Evolutionary conservation across 768 basidiomycete species (phyloP).

Genomic region (Boletellus ananas): DNA sequence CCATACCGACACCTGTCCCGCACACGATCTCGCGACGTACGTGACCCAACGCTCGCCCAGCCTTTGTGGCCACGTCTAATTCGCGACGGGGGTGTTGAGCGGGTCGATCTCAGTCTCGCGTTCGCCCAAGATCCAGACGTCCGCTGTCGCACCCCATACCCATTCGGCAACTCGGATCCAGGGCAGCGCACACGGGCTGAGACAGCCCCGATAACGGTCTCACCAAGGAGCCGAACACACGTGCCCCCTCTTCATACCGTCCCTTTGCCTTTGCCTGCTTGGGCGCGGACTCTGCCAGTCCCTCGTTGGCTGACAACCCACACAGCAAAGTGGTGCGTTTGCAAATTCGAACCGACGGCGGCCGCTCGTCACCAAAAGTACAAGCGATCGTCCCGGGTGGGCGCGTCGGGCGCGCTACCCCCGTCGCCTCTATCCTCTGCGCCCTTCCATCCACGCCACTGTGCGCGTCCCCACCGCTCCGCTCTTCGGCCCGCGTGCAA

Average conservation of each 20-base stretch:
- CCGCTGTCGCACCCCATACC: constrained; percentile 7
- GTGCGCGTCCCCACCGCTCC: too few species aligned
- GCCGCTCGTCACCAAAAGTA: too few species aligned
- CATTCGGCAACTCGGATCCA: constrained; percentile 23
- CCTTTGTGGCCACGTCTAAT: constrained; percentile 15
- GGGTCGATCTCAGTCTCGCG: constrained; percentile 7
- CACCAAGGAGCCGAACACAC: constrained; percentile 14
- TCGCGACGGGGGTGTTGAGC: constrained; percentile 4
- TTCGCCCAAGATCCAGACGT: not conserved
- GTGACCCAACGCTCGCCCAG: constrained; percentile 6
- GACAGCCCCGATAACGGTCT: constrained; percentile 2
- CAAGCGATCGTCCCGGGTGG: too few species aligned
- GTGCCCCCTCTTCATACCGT: not conserved
- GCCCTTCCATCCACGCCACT: too few species aligned
- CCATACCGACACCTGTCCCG: not conserved
- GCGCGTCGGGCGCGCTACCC: too few species aligned
- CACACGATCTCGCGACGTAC: constrained; percentile 9
- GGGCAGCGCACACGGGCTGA: constrained; percentile 1
- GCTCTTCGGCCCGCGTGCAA: too few species aligned
- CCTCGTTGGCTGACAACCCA: too few species aligned
- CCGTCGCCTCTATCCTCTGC: too few species aligned
- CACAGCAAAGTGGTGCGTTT: constrained; percentile 21
- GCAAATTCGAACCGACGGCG: constrained; percentile 14
- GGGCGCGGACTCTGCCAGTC: not conserved
- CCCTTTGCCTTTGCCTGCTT: not conserved